Percentiles rank a stretch among this genome's conserved stretches.
phyloP scores from a whole-genome alignment of 306 rosid species.

The Castanea mollissima region DNA sequence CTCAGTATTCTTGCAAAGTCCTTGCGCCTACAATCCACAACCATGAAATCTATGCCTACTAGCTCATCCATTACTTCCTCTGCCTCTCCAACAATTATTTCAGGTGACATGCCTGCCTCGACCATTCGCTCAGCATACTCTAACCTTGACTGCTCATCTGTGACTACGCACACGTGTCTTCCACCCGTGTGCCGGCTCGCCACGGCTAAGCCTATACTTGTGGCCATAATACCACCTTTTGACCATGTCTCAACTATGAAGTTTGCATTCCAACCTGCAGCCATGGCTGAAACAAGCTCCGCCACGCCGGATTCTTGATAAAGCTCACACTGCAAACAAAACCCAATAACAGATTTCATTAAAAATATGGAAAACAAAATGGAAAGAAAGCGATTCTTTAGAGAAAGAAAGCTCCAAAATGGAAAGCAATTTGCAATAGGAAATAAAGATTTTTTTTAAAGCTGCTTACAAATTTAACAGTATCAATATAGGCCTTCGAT shows the following conservation, averaged over 20 bases:
- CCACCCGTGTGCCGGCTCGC: slow-evolving; percentile 75
- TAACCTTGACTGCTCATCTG: slow-evolving; percentile 61
- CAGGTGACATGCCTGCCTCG: slow-evolving; percentile 42
- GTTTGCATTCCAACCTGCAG: slow-evolving; percentile 89
- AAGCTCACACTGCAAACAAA: slow-evolving; percentile 53
- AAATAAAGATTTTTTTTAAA: background rate
- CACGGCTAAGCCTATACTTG: slow-evolving; percentile 69
- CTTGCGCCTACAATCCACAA: slow-evolving; percentile 61
- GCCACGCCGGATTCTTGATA: slow-evolving; percentile 72
- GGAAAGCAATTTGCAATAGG: too few relatives aligned
- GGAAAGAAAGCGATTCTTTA: background rate
- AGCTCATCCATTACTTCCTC: slow-evolving; percentile 62
- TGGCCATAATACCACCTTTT: slow-evolving; percentile 59
- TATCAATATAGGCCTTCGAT: slow-evolving; percentile 77
- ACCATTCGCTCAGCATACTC: slow-evolving; percentile 57
- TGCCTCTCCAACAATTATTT: slow-evolving; percentile 68
- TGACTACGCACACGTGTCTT: slow-evolving; percentile 76
- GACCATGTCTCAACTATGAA: slow-evolving; percentile 94
- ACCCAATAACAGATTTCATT: background rate
- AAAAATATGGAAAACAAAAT: background rate
- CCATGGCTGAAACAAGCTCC: slow-evolving; percentile 87
- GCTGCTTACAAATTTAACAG: slow-evolving; percentile 72
- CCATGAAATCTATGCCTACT: slow-evolving; percentile 67
- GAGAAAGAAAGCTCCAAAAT: too few relatives aligned
- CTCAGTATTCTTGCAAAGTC: slow-evolving; percentile 55